phyloP scores from a whole-genome alignment of 73 alveolate species.

The Tetrahymena thermophila region DNA sequence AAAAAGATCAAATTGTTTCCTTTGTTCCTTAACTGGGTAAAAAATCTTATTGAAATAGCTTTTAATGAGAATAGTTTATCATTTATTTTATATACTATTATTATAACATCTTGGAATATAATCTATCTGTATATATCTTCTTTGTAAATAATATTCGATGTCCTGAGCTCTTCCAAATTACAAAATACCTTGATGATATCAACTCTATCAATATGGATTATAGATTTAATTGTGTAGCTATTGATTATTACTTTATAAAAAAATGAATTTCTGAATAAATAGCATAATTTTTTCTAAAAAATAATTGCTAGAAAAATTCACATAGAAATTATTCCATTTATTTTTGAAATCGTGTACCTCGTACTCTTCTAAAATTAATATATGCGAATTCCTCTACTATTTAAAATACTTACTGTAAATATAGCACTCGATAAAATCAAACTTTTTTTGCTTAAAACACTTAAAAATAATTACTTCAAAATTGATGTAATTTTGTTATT shows the following conservation, averaged over 20 bases:
- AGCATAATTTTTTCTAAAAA: neutral
- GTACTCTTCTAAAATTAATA: neutral
- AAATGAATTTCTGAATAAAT: neutral
- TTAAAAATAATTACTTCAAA: neutral
- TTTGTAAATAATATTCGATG: neutral
- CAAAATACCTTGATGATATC: neutral
- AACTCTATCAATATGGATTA: neutral
- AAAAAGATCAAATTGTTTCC: neutral
- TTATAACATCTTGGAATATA: neutral
- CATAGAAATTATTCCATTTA: neutral
- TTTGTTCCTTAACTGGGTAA: neutral
- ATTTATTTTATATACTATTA: neutral
- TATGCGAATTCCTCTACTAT: neutral
- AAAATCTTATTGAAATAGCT: neutral
- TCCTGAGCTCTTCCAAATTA: neutral
- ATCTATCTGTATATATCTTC: neutral
- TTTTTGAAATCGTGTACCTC: neutral
- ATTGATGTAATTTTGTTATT: neutral
- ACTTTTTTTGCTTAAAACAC: neutral
- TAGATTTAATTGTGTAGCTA: neutral
- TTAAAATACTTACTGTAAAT: neutral
- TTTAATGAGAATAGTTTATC: neutral
- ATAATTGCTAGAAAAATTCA: neutral
- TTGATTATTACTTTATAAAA: neutral
- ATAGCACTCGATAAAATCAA: neutral